A percentile compares a stretch with the other conserved stretches of the same genome.
Evolutionary conservation across 2,329 filamentous ascomycete genomes (phyloP).

Genomic region (Talaromyces islandicus): DNA sequence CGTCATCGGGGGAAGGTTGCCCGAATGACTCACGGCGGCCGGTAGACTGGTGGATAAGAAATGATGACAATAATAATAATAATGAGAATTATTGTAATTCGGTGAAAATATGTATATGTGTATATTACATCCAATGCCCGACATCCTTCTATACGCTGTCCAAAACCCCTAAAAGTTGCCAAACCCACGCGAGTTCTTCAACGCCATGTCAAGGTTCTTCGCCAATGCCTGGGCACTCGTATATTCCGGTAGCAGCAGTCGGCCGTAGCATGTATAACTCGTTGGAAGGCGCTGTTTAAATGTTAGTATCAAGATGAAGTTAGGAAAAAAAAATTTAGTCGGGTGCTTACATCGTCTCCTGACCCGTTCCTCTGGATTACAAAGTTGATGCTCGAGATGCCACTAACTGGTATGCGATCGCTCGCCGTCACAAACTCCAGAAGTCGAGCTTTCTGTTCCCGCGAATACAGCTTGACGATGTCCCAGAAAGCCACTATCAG

Average conservation of each 20-base stretch:
- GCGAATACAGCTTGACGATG: slow-evolving; percentile 60
- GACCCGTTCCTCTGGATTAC: slow-evolving; percentile 72
- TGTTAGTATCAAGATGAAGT: slow-evolving; percentile 4
- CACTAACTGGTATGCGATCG: slow-evolving; percentile 82
- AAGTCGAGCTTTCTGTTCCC: slow-evolving; percentile 66
- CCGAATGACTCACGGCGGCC: not conserved
- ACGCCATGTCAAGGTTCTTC: slow-evolving; percentile 72
- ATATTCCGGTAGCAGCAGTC: slow-evolving; percentile 80
- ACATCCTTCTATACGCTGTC: not conserved
- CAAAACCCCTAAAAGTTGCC: slow-evolving; percentile 61
- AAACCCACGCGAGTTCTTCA: slow-evolving; percentile 86
- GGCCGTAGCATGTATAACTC: slow-evolving; percentile 90
- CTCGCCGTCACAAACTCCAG: slow-evolving; percentile 94
- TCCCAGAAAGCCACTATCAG: slow-evolving; percentile 79
- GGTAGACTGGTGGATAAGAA: not conserved
- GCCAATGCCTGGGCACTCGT: slow-evolving; percentile 61
- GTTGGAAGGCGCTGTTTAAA: slow-evolving; percentile 59
- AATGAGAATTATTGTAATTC: not conserved
- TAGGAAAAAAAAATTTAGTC: not conserved
- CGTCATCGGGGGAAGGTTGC: not conserved
- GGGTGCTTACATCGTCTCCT: slow-evolving; percentile 43
- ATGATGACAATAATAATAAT: not conserved
- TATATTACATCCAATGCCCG: not conserved
- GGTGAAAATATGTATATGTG: not conserved
- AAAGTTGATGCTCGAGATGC: slow-evolving; percentile 75